A percentile compares a stretch with the other conserved stretches of the same genome.
Evolutionary conservation across 495 filamentous ascomycete genomes (phyloP).

Genomic region (Hypoxylon trugodes): DNA sequence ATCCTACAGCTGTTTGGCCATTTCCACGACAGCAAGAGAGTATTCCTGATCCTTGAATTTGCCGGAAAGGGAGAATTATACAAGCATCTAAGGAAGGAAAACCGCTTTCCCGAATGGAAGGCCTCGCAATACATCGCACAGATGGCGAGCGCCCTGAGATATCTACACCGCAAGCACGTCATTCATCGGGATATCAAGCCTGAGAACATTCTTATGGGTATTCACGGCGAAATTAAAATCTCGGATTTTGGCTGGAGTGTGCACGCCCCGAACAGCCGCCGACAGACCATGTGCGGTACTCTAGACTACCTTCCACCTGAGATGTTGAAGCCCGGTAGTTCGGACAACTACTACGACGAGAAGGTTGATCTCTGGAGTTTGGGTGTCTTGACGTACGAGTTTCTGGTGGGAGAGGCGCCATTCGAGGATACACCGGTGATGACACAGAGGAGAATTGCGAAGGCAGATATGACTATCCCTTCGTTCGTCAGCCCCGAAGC

Average conservation of each 20-base stretch:
- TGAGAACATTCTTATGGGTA: conserved; percentile 96
- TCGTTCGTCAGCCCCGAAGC: conserved; percentile 91
- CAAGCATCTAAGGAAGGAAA: conserved; percentile 90
- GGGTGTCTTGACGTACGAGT: conserved; percentile 96
- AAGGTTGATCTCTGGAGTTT: conserved; percentile 97
- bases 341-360: conserved; percentile 88
- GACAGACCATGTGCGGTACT: conserved; percentile 96
- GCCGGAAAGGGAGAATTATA: conserved; percentile 96
- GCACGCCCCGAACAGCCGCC: conserved; percentile 92
- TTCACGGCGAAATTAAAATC: conserved; percentile 98
- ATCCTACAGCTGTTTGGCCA: conserved; percentile 93
- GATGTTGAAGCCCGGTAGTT: conserved; percentile 85
- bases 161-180: conserved; percentile 96
- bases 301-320: conserved; percentile 97
- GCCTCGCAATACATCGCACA: conserved; percentile 98
- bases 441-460: conserved; percentile 89
- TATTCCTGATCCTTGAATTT: conserved; percentile 96
- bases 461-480: conserved; percentile 92
- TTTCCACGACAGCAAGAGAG: conserved; percentile 95
- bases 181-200: conserved; percentile 99
- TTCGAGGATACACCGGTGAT: conserved; percentile 96
- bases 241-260: conserved; percentile 99
- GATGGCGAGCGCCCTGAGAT: conserved; percentile 92
- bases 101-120: conserved; percentile 92
- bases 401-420: conserved; percentile 92